These are phyloP conservation scores for Fraxinus platypoda DNA, from an alignment of 305 asterid species.

Conservation along the genomic window DNA sequence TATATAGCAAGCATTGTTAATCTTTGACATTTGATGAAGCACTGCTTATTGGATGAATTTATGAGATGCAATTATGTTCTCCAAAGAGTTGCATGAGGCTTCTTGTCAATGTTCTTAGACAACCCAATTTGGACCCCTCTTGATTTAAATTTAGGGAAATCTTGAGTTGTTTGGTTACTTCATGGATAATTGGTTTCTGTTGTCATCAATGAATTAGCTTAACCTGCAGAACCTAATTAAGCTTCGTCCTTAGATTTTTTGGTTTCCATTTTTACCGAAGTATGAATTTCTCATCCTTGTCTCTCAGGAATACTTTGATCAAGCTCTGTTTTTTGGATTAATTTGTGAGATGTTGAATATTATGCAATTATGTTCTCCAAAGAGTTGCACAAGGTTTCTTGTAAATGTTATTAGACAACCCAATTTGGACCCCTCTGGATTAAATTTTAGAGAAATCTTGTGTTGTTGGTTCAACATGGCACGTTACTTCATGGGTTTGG, in stretches of 20 bases:
- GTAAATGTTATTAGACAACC: neutral
- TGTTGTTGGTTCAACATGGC: neutral
- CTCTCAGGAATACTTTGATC: neutral
- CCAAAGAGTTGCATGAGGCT: neutral
- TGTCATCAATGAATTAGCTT: neutral
- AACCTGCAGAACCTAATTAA: neutral
- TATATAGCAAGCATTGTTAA: neutral
- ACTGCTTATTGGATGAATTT: neutral
- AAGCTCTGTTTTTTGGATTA: too few relatives aligned
- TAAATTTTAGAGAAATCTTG: too few relatives aligned
- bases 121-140: too few relatives aligned
- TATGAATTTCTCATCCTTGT: neutral
- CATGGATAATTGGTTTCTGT: neutral
- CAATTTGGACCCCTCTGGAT: too few relatives aligned
- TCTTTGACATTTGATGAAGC: neutral
- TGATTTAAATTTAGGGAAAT: too few relatives aligned
- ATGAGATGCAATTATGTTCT: neutral
- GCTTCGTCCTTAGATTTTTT: neutral
- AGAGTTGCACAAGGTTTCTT: neutral
- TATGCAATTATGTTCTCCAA: too few relatives aligned
- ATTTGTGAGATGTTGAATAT: too few relatives aligned
- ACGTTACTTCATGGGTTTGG: neutral
- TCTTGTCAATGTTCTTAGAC: neutral
- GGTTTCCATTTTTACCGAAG: neutral
- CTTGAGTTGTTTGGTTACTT: too few relatives aligned